phyloP scores from a whole-genome alignment of 371 early-diverging fungal species.

The Fennellomyces sp. region DNA sequence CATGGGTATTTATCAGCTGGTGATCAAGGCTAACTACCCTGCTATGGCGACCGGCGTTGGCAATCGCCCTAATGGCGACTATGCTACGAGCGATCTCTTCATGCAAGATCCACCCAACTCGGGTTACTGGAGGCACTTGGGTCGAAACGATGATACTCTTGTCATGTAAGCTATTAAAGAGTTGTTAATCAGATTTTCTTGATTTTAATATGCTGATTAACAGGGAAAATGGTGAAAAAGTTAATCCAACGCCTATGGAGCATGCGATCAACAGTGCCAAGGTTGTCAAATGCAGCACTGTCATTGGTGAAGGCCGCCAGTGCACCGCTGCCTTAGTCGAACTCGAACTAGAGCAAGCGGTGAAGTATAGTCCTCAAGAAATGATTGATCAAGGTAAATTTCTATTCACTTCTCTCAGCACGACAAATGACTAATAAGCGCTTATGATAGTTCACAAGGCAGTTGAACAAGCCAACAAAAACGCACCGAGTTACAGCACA shows the following conservation, averaged over 20 bases:
- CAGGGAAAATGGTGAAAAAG: constrained; percentile 48
- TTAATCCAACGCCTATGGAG: constrained; percentile 45
- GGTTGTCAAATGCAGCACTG: constrained; percentile 23
- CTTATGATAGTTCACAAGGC: constrained; percentile 22
- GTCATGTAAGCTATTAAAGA: constrained; percentile 23
- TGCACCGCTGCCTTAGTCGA: constrained; percentile 33
- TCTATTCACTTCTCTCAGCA: background rate
- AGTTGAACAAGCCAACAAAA: constrained; percentile 32
- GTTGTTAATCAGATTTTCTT: background rate
- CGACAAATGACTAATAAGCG: background rate
- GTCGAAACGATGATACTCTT: constrained; percentile 39
- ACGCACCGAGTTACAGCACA: constrained; percentile 31
- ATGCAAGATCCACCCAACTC: constrained; percentile 7
- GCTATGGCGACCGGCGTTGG: constrained; percentile 16
- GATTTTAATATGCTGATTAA: background rate
- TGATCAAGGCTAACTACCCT: constrained; percentile 14
- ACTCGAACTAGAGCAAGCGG: constrained; percentile 19
- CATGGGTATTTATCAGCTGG: constrained; percentile 8
- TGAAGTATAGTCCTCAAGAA: constrained; percentile 19
- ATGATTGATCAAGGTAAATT: constrained; percentile 19
- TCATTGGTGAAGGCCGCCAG: constrained; percentile 29
- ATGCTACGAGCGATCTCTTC: constrained; percentile 36
- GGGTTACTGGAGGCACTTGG: constrained; percentile 21
- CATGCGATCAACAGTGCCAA: constrained; percentile 15
- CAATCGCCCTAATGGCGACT: constrained; percentile 32